phyloP scores from a whole-genome alignment of 2,329 filamentous ascomycete genomes.

The Xylaria sp. region DNA sequence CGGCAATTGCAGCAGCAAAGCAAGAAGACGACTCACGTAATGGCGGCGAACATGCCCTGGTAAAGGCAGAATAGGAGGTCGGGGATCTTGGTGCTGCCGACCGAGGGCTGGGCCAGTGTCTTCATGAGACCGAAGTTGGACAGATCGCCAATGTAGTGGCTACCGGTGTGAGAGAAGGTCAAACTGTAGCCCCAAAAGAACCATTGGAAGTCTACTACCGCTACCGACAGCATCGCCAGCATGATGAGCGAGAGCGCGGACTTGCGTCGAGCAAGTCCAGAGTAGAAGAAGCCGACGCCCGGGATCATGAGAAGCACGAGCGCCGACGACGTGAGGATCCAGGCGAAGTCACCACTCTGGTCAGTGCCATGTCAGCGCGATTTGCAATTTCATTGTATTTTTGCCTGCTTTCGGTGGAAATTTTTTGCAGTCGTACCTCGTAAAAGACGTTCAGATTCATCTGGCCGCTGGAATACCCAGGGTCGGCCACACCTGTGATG shows the following conservation, averaged over 20 bases:
- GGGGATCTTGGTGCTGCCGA: constrained; percentile 76
- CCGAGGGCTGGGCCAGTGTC: constrained; percentile 79
- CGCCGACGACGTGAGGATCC: constrained; percentile 79
- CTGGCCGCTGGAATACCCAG: constrained; percentile 61
- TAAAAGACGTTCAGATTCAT: constrained; percentile 88
- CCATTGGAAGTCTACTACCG: constrained; percentile 88
- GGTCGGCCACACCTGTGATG: constrained; percentile 60
- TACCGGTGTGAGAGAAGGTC: constrained; percentile 83
- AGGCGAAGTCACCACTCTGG: constrained; percentile 83
- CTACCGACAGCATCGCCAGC: constrained; percentile 83
- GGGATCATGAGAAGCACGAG: constrained; percentile 93
- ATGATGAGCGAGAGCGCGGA: constrained; percentile 88
- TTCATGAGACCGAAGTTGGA: constrained; percentile 84
- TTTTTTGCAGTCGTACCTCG: constrained; percentile 70
- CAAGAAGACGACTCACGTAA: constrained; percentile 73
- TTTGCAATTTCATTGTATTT: not conserved
- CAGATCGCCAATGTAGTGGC: constrained; percentile 81
- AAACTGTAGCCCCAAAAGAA: constrained; percentile 96
- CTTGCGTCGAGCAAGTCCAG: constrained; percentile 87
- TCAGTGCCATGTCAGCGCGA: constrained; percentile 21
- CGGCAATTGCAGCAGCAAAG: not conserved
- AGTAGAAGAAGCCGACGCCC: constrained; percentile 95
- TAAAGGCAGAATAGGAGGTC: constrained; percentile 87
- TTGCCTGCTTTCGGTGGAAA: not conserved
- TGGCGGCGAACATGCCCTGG: constrained; percentile 89